Evolutionary conservation across 2,329 filamentous ascomycete species (phyloP).

Genomic region (Cordyceps javanica): DNA sequence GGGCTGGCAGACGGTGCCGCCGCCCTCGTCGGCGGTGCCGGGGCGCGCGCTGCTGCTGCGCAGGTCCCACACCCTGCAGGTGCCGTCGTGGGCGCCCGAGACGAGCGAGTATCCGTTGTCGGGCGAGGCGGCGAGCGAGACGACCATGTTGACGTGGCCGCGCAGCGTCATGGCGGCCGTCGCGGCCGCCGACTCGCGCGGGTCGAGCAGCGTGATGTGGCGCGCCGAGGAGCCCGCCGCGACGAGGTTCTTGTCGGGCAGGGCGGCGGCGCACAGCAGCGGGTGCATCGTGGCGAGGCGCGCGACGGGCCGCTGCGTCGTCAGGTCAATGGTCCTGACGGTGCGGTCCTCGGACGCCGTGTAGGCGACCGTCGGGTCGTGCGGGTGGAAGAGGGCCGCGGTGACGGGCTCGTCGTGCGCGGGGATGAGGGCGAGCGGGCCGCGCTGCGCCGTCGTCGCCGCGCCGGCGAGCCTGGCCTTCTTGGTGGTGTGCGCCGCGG

Average conservation of each 20-base stretch:
- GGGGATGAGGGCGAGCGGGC: conserved; percentile 67
- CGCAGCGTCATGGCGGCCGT: conserved; percentile 86
- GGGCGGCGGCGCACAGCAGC: conserved; percentile 69
- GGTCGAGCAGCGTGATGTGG: conserved; percentile 90
- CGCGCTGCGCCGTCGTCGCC: conserved; percentile 58
- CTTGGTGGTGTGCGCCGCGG: conserved; percentile 64
- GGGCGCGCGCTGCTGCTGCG: conserved; percentile 64
- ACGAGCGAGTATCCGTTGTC: conserved; percentile 77
- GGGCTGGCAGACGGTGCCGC: conserved; percentile 62
- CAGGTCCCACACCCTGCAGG: conserved; percentile 90
- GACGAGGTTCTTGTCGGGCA: conserved; percentile 58
- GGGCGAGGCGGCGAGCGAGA: conserved; percentile 43
- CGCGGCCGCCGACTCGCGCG: conserved; percentile 62
- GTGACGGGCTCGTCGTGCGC: conserved; percentile 71
- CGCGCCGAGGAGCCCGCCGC: conserved; percentile 76
- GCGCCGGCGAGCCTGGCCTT: conserved; percentile 58
- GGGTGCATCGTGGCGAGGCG: conserved; percentile 79
- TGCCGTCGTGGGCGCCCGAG: conserved; percentile 87
- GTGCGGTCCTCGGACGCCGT: conserved; percentile 88
- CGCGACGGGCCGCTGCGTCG: conserved; percentile 71
- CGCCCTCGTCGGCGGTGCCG: conserved; percentile 50
- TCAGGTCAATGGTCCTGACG: conserved; percentile 83
- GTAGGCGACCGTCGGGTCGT: conserved; percentile 84
- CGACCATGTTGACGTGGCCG: conserved; percentile 74
- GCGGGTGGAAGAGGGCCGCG: conserved; percentile 75